Evolutionary conservation across 331 rosid genomes (phyloP), one percentile per base, ranked within the genome.

Genomic region (Saraca asoca): DNA sequence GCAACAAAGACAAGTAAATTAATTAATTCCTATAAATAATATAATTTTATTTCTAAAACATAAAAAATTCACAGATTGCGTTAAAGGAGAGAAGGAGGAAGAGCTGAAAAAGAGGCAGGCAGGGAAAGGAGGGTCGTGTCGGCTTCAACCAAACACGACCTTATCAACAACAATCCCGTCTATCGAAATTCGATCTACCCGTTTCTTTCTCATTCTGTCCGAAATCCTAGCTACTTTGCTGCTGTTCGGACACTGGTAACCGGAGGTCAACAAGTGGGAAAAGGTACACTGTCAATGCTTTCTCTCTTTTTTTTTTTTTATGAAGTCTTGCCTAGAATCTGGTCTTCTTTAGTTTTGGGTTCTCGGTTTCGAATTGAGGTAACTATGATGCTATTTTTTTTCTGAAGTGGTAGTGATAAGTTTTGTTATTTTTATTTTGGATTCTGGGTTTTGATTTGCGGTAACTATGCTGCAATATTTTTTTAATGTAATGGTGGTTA

Each of bases 91-190:
- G 42, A 35, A 37, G 59, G 33, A 63, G 42, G 57, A 57, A 68
- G 80, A 69, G 48, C 55, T 57, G 66, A 58, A 57, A 57, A 37
- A 71, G 66, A 77, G 70, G 74, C 60, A 52, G 62, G 68, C 51
- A 71, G 78, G 84, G 74, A 64, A 80, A 61, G 72, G 51, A 73
- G 74, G 86, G 75, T 74, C 70, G 81, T 92, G 98, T 92, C 96
- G 96, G 96, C 91, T 79, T 87, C 84, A 68, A 78, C 90, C 95
- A 85, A 92, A 84, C 96, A 91, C 87, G 80, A 91, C 82, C 97
- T 85, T 82, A 82, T 85, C 88, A 66, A 65, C 88, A 66, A 65
- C 76, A 69, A 76, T 56, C 50, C 38, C 37, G 11, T 12, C 46
- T 64, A n/a, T 68, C 60, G 18, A 49, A 51, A 59, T 66, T 72